Base-by-base conservation (phyloP, 352 stramenopile genomes). In the Paralagenidium karlingii region DNA sequence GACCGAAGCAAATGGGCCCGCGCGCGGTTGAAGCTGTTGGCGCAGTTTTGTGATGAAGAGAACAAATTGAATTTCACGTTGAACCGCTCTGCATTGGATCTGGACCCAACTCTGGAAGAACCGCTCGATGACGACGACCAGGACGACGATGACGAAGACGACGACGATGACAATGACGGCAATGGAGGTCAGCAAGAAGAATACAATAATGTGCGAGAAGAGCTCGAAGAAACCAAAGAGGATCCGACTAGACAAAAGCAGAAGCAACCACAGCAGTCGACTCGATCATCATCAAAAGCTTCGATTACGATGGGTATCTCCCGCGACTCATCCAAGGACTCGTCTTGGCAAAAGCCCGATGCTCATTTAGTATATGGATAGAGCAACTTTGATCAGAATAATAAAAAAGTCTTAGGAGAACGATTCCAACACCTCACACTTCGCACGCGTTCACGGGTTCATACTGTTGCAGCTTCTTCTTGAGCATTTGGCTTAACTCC, bases 1-100 rank as follows among this genome's bases (percentile, higher is more conserved):
- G 74, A 87, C 24, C 58, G 74, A 16, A 76, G 67, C 32, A 56
- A 60, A 8, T 87, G 74, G 70, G 74, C 74, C 5, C 75, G 65
- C 13, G 61, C 68, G 24, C 55, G 74, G 13, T 54, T 87, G 8
- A 77, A 83, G 48, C 49, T 87, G 28, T 54, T 87, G 6, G 70
- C 70, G 11, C 68, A 84, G 45, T 87, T 87, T 42, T 87, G 74
- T 22, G 74, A 87, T 38, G 74, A 84, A 61, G 74, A 84, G 40
- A 82, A 60, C 61, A 84, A 82, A 36, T 49, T 87, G 40, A 60
- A 49, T 28, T 63, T 52, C 10, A 49, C 48, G 26, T 38, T 69
- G 6, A 50, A 31, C 28, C 51, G 33, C 27, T 52, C 52, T 3
- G 47, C 40, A 13, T 34, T 60, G 11, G 42, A 60, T 26, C 52